Conservation (phyloP, 1,139 yeast species). For the Arxiozyma slooffiae region DNA sequence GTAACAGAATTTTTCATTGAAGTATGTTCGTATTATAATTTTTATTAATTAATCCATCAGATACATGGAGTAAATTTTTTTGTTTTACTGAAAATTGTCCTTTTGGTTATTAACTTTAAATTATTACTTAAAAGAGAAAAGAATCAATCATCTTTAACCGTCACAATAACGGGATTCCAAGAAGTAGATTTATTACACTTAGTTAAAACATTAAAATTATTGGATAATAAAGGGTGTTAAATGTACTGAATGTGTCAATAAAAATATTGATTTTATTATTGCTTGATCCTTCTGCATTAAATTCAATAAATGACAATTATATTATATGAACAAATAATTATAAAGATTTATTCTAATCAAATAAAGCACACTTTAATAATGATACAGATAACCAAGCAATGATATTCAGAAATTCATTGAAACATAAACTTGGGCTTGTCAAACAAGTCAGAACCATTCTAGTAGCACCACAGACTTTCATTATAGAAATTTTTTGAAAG, state of each 20-base stretch:
- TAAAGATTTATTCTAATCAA: slow-evolving; percentile 20
- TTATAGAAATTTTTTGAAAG: slow-evolving; percentile 22
- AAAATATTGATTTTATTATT: slow-evolving; percentile 54
- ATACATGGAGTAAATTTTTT: slow-evolving; percentile 67
- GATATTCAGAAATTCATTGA: slow-evolving; percentile 27
- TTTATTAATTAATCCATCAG: slow-evolving; percentile 37
- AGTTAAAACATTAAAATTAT: slow-evolving; percentile 46
- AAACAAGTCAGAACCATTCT: slow-evolving; percentile 37
- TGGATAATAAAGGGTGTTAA: slow-evolving; percentile 40
- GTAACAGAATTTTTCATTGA: slow-evolving; percentile 86
- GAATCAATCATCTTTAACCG: slow-evolving; percentile 32
- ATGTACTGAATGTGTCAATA: slow-evolving; percentile 43
- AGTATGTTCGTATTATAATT: slow-evolving; percentile 57
- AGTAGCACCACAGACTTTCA: slow-evolving; percentile 27
- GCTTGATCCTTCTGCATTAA: slow-evolving; percentile 41
- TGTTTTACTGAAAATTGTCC: slow-evolving; percentile 34
- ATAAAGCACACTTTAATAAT: slow-evolving; percentile 6
- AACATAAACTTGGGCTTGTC: slow-evolving; percentile 37
- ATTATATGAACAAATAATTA: slow-evolving; percentile 26
- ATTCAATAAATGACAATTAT: slow-evolving; percentile 28
- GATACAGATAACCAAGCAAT: slow-evolving; percentile 12
- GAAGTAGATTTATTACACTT: slow-evolving; percentile 77
- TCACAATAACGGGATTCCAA: slow-evolving; percentile 70
- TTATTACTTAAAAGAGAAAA: slow-evolving; percentile 14
- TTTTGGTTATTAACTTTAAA: slow-evolving; percentile 13